A percentile compares a stretch with the other conserved stretches of the same genome.
phyloP scores from a whole-genome alignment of 345 rosid genomes.

The Eucalyptus sideroxylon region DNA sequence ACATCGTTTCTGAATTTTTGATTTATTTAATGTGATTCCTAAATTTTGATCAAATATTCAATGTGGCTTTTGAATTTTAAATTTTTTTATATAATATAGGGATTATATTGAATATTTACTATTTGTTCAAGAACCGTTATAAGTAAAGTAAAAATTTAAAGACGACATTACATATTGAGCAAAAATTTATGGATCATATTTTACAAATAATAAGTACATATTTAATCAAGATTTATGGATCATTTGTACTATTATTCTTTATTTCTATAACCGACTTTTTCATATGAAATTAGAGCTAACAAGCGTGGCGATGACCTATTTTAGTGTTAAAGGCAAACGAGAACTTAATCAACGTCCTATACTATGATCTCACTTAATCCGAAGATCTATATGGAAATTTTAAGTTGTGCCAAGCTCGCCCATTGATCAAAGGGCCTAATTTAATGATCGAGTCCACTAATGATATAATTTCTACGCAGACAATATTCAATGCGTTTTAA shows the following conservation, averaged over 20 bases:
- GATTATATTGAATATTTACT: neutral
- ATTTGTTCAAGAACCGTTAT: neutral
- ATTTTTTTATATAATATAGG: rapidly evolving
- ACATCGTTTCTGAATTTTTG: rapidly evolving
- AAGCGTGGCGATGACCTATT: neutral
- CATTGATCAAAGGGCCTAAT: neutral
- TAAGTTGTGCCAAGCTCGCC: neutral
- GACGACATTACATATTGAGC: rapidly evolving
- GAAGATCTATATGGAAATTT: neutral
- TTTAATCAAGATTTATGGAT: too few species aligned
- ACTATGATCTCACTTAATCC: neutral
- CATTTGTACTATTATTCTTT: neutral
- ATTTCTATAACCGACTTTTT: neutral
- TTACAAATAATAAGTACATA: neutral
- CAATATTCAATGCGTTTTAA: neutral
- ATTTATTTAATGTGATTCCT: neutral
- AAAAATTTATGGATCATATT: rapidly evolving
- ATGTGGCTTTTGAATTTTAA: neutral
- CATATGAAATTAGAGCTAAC: neutral
- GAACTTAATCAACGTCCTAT: neutral
- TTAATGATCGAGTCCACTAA: neutral
- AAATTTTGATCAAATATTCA: rapidly evolving
- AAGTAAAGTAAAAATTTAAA: neutral
- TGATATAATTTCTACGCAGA: neutral
- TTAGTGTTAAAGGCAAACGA: neutral